These are phyloP conservation scores for Naematelia encephala DNA, from an alignment of 768 basidiomycete species.

Conservation along the genomic window DNA sequence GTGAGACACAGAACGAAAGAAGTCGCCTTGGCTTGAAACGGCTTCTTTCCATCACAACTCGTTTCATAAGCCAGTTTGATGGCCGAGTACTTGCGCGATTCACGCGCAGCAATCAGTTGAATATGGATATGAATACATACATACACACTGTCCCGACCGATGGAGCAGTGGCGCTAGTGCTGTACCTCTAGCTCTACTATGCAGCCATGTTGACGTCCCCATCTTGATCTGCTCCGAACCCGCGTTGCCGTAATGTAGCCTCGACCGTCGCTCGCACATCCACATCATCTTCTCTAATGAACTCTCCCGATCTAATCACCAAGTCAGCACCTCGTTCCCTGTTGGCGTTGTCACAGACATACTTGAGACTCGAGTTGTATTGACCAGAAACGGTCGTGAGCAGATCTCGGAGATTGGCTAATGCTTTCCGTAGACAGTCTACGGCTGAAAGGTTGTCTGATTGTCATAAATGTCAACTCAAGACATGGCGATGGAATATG, in stretches of 20 bases:
- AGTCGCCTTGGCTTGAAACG: no score
- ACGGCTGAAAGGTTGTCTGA: slow-evolving; percentile 84
- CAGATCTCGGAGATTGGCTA: slow-evolving; percentile 72
- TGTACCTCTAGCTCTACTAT: not conserved
- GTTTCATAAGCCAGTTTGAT: no score
- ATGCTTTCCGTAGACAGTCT: slow-evolving; percentile 69
- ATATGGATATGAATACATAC: not conserved
- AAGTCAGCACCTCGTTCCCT: slow-evolving; percentile 8
- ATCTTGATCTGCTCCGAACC: slow-evolving; percentile 24
- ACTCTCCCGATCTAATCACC: slow-evolving; percentile 30
- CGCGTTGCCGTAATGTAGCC: slow-evolving; percentile 31
- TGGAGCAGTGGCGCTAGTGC: no score
- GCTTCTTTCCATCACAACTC: no score
- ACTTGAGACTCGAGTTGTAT: slow-evolving; percentile 57
- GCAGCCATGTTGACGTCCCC: not conserved
- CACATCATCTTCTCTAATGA: slow-evolving; percentile 41
- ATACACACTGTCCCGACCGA: not conserved
- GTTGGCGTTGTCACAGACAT: not conserved
- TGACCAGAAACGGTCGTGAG: slow-evolving; percentile 67
- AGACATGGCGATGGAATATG: not conserved
- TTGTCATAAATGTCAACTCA: not conserved
- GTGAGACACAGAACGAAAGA: no score
- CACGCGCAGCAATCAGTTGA: no score
- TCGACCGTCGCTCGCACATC: slow-evolving; percentile 39
- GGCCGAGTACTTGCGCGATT: no score